Base-by-base conservation (phyloP, 2,329 filamentous ascomycete species). In the Colletotrichum sp. region DNA sequence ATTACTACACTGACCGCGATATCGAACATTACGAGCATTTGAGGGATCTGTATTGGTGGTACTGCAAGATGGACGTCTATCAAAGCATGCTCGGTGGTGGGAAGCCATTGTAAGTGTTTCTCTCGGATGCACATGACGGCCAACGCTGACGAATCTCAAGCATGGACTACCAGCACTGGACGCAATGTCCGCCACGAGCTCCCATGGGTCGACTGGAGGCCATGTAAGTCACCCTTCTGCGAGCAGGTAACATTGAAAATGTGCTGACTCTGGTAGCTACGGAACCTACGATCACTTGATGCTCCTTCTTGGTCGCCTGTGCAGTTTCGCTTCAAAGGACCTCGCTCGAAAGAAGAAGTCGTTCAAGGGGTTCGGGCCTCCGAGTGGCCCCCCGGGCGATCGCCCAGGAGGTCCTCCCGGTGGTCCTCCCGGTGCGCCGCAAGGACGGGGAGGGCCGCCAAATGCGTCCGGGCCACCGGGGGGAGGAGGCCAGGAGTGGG, bases 21-120 rank as follows among this genome's bases (percentile, higher is more conserved):
- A 89, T 98, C 64, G 93, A 95, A 77, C 93, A 91, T 55, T 98
- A 94, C 80, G 94, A 97, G 80, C 93, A 94, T 18, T 88, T 97
- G 52, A 92, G 94, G 78, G 97, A 98, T 84, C 86, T 98, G 7
- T 97, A 94, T 82, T 99, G 96, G 96, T 98, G 96, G 94, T 98
- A 96, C 82, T 93, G 91, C 80, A 98, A 98, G 84, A 97, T 98
- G 88, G 97, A 98, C 83, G 92, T 94, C 10, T 97, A 96, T 79
- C 96, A 98, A 83, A 96, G 95, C 82, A 91, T 98, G 76, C 87
- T 98, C 28, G 97, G 96, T 78, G 96, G 95, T 10, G 96, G 96
- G 56, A 90, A 90, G 77, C 87, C 97, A 62, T 93, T 98, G 95
- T 98, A 87, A 89, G 95, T 90, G 28, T 75, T 77, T 30, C 15